Evolutionary conservation across 2,329 filamentous ascomycete genomes (phyloP).

Genomic region (Verticillium albo-atrum): DNA sequence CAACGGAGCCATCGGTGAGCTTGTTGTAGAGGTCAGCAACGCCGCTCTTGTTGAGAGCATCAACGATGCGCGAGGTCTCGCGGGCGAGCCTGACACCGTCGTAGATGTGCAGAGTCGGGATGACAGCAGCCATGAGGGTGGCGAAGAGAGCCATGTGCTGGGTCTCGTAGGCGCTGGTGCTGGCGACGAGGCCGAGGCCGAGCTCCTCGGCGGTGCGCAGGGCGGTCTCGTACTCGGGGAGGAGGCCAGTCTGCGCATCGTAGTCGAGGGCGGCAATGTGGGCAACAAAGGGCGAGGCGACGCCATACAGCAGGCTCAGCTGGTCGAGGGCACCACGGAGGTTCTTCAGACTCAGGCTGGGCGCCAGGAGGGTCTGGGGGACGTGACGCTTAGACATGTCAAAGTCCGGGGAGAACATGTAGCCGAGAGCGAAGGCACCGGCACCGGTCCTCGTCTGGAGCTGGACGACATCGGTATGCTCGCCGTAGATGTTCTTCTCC

Average conservation of each 20-base stretch:
- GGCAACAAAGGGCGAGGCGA: slow-evolving; percentile 88
- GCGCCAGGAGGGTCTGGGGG: slow-evolving; percentile 85
- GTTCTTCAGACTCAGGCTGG: slow-evolving; percentile 74
- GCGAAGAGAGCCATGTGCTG: slow-evolving; percentile 95
- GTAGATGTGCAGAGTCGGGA: slow-evolving; percentile 85
- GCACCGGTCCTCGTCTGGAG: slow-evolving; percentile 88
- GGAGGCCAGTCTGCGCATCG: slow-evolving; percentile 61
- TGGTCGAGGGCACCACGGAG: slow-evolving; percentile 85
- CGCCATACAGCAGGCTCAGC: slow-evolving; percentile 83
- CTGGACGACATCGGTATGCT: slow-evolving; percentile 70
- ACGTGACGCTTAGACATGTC: slow-evolving; percentile 86
- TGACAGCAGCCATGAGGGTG: slow-evolving; percentile 70
- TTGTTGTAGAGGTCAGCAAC: slow-evolving; percentile 66
- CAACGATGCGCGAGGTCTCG: slow-evolving; percentile 77
- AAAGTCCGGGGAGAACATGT: slow-evolving; percentile 97
- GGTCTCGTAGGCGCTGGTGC: slow-evolving; percentile 80
- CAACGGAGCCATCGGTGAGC: slow-evolving; percentile 57
- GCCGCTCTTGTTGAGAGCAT: slow-evolving; percentile 69
- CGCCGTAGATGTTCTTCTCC: slow-evolving; percentile 77
- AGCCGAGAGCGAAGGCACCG: slow-evolving; percentile 86
- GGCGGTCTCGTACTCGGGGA: slow-evolving; percentile 81
- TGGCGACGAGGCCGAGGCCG: slow-evolving; percentile 80
- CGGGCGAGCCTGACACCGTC: slow-evolving; percentile 80
- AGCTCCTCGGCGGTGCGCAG: slow-evolving; percentile 84
- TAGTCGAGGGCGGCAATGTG: slow-evolving; percentile 93